Conservation (phyloP, 2,329 filamentous ascomycete species). For the Nothomitra cinnamomea region DNA sequence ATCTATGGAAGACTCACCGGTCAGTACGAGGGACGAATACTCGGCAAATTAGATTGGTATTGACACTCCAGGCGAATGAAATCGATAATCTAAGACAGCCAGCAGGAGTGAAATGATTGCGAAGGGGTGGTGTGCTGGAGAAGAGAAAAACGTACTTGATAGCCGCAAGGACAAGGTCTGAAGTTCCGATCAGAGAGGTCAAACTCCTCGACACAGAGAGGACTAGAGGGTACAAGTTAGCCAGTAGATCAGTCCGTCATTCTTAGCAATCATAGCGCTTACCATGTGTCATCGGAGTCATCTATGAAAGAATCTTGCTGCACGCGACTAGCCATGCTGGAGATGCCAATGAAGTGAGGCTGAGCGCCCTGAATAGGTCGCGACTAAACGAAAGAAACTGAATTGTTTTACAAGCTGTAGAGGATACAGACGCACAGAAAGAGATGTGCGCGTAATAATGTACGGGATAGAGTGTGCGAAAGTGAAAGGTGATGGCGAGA, state of each 20-base stretch:
- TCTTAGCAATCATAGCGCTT: not conserved
- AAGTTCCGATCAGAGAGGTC: slow-evolving; percentile 97
- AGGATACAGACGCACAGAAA: not conserved
- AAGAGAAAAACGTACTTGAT: slow-evolving; percentile 52
- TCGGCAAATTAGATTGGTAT: not conserved
- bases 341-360: slow-evolving; percentile 7
- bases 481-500: slow-evolving; percentile 4
- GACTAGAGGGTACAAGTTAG: slow-evolving; percentile 34
- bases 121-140: slow-evolving; percentile 4
- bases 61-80: no score
- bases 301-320: slow-evolving; percentile 15
- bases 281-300: slow-evolving; percentile 15
- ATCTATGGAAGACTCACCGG: slow-evolving; percentile 39
- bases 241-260: not conserved
- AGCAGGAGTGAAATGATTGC: not conserved
- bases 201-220: slow-evolving; percentile 96
- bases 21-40: not conserved
- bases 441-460: slow-evolving; percentile 3
- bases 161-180: slow-evolving; percentile 89
- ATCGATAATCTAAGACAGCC: not conserved
- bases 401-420: not conserved
- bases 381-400: not conserved
- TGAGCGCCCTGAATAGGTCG: not conserved
- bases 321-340: slow-evolving; percentile 12
- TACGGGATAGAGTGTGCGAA: not conserved